Evolutionary conservation across 208 protist species (phyloP), one percentile per base, ranked within the genome.

Genomic region (Leishmania tropica): DNA sequence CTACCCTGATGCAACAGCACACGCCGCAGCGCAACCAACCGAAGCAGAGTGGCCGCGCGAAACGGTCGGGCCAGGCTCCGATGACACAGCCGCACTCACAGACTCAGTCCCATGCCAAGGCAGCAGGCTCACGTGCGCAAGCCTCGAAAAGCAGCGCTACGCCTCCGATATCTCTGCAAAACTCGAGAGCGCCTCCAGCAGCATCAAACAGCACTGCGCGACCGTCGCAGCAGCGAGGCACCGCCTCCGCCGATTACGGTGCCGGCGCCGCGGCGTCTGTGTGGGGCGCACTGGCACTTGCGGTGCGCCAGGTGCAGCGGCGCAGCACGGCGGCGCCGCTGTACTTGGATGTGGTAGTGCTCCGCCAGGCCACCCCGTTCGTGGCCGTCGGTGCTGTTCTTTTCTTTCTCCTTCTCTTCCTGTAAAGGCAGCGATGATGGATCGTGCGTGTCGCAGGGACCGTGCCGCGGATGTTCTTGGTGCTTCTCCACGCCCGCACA

Each of bases 321-420:
- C 21, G 37, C 5, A n/a, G 48, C 40, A 54, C 47, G 1, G 0
- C 53, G 4, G 35, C 76, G 2, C 47, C 35, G 0, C 35, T 70
- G 60, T 17, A 79, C 81, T 3, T 85, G 15, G 77, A 85, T 64
- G 60, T 60, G 48, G 62, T 75, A 3, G 31, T 85, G 15, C 56
- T 85, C 13, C 81, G 76, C 37, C 77, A 85, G 71, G 78, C 83
- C 28, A 75, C 78, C 3, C 78, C 78, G 10, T 86, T 86, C 58
- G 68, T 86, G 56, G 83, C 40, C 6, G 31, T 86, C 15, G 78
- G 83, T 19, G 77, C 78, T 6, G 1, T 68, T 42, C 58, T 86
- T 56, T 51, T 83, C 64, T 31, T 86, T 10, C 21, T 86, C 31
- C 80, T 86, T 19, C 74, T 86, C 21, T 60, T 86, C 10, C 45